Evolutionary conservation across 2,329 filamentous ascomycete species (phyloP).

Genomic region (Akanthomyces muscarius): DNA sequence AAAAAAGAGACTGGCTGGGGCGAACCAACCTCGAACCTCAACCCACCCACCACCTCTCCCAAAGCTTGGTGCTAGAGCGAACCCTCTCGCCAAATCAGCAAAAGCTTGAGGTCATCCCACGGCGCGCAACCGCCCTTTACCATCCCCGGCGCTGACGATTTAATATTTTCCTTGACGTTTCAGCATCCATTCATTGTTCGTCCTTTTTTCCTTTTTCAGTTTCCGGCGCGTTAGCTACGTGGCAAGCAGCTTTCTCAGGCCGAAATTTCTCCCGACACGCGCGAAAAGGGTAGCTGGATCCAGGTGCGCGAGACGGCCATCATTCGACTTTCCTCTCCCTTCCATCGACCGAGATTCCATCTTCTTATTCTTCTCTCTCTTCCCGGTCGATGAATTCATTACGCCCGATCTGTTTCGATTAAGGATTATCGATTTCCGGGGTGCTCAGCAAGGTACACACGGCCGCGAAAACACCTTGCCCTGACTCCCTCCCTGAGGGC

Average conservation of each 20-base stretch:
- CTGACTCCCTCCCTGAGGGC: not conserved
- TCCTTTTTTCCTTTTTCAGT: slow-evolving; percentile 33
- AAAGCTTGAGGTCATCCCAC: slow-evolving; percentile 8
- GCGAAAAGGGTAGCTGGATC: not conserved
- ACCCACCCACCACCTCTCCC: not conserved
- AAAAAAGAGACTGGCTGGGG: slow-evolving; percentile 28
- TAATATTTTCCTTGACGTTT: not conserved
- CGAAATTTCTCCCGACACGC: slow-evolving; percentile 12
- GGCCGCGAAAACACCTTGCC: not conserved
- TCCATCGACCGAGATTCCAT: not conserved
- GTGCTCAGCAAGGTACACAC: not conserved
- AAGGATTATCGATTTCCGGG: not conserved
- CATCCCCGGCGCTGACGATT: not conserved
- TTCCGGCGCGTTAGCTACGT: slow-evolving; percentile 42
- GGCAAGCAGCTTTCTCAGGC: not conserved
- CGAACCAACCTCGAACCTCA: not conserved
- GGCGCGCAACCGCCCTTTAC: slow-evolving; percentile 5
- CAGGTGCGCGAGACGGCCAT: slow-evolving; percentile 1
- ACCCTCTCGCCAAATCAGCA: slow-evolving; percentile 13
- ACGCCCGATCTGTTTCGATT: slow-evolving; percentile 3
- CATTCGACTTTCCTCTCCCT: not conserved
- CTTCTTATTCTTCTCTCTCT: not conserved
- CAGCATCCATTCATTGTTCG: slow-evolving; percentile 3
- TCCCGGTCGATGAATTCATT: not conserved
- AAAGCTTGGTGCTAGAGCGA: slow-evolving; percentile 15